Conservation (phyloP, 1,139 yeast species). For the Debaryomycetaceae sp. region DNA sequence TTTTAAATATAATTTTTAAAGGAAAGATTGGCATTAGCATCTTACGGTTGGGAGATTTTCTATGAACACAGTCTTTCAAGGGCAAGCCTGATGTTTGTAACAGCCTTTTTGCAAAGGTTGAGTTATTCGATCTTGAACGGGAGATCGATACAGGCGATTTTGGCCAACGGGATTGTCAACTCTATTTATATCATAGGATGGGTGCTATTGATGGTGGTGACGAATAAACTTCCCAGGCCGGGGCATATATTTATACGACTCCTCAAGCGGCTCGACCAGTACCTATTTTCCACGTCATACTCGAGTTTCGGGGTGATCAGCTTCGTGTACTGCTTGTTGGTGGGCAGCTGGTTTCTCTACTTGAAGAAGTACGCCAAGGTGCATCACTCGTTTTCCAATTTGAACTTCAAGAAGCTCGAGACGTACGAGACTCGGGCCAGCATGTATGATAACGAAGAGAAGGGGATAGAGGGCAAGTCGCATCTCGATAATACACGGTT, state of each 20-base stretch:
- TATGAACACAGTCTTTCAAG: neutral
- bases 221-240: slow-evolving; percentile 5
- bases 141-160: slow-evolving; percentile 1
- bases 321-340: slow-evolving; percentile 7
- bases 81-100: neutral
- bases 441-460: neutral
- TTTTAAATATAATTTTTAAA: no score
- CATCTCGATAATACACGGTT: slow-evolving; percentile 6
- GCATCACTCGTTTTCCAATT: neutral
- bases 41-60: neutral
- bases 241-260: slow-evolving; percentile 45
- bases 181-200: slow-evolving; percentile 4
- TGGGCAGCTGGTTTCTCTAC: slow-evolving; percentile 13
- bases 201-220: slow-evolving; percentile 3
- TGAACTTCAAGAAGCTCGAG: neutral
- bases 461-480: neutral
- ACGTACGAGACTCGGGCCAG: neutral
- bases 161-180: slow-evolving; percentile 2
- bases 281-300: slow-evolving; percentile 21
- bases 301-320: slow-evolving; percentile 5
- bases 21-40: neutral
- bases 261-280: slow-evolving; percentile 39
- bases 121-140: slow-evolving; percentile 2
- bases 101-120: neutral
- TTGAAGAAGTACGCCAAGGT: slow-evolving; percentile 8